Evolutionary conservation across 1,139 yeast species (phyloP), one percentile per base, ranked within the genome.

Genomic region (Scheffersomyces parashehatae): DNA sequence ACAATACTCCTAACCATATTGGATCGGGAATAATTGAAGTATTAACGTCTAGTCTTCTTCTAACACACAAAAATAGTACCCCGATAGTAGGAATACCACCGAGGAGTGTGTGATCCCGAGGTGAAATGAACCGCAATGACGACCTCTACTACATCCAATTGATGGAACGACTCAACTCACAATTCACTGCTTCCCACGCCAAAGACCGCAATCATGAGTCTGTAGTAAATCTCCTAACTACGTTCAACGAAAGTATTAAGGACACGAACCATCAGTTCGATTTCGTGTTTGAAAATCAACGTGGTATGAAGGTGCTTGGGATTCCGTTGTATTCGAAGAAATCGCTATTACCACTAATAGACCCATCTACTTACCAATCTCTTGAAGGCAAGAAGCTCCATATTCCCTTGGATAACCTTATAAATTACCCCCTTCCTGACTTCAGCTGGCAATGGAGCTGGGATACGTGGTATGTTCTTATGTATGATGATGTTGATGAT

Each of bases 401-500:
- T 15, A 51, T 71, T 11, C 55, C 66, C 8, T 58, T 64, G 41
- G 60, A 67, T 43, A 56, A 62, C 14, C 48, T 81, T 20, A 56
- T 60, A 10, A 68, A 79, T 44, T 79, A 72, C 44, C 82, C 87
- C 1, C 67, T 84, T 14, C 93, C 95, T 0, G 88, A 82, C 48
- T 67, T 79, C 35, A 62, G 74, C 41, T 86, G 93, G 95, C 62
- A 64, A 44, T 86, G 95, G 95, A 59, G 66, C 24, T 86, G 95
- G 95, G 71, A 73, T 31, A 62, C 70, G 28, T 86, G 93, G 95
- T 83, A 83, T 54, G 81, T 84, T 9, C 73, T 84, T 50, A 85
- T 85, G 95, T 65, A 78, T 29, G 73, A 75, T 37, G 90, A 85
- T 53, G 78, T 84, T 12, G 95, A 86, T 58, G 89, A 84, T 50